Percentiles rank a stretch among this genome's conserved stretches.
phyloP scores from a whole-genome alignment of 1,139 yeast genomes.

The Sugiyamaella xylanicola region DNA sequence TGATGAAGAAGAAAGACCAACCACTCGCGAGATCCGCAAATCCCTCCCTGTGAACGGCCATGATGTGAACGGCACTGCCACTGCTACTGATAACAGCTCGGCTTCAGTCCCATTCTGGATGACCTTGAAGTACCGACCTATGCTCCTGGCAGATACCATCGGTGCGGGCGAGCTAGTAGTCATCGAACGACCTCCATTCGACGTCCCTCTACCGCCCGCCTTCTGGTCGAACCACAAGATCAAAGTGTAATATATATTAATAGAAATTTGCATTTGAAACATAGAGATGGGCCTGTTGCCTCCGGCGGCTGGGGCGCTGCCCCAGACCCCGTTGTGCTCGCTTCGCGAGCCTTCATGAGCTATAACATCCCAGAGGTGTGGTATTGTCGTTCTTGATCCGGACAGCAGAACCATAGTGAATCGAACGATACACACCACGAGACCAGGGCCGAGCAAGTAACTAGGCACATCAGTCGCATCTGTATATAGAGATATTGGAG shows the following conservation, averaged over 20 bases:
- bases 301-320: neutral
- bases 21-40: constrained; percentile 22
- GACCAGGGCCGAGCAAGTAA: too few relatives aligned
- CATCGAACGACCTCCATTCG: constrained; percentile 73
- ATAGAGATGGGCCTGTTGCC: neutral
- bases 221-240: constrained; percentile 69
- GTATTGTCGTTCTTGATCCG: too few relatives aligned
- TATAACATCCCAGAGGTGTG: too few relatives aligned
- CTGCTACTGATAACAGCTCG: constrained; percentile 12
- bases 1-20: constrained; percentile 40
- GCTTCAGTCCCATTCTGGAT: constrained; percentile 62
- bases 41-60: constrained; percentile 29
- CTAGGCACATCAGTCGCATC: too few relatives aligned
- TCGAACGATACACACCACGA: too few relatives aligned
- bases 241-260: constrained; percentile 42
- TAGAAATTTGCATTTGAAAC: neutral
- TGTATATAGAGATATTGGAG: too few relatives aligned
- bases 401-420: too few relatives aligned
- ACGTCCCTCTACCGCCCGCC: constrained; percentile 68
- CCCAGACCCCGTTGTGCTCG: neutral
- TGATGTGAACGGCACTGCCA: constrained; percentile 9
- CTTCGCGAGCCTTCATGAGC: too few relatives aligned
- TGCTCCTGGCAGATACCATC: constrained; percentile 63
- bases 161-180: constrained; percentile 64
- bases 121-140: constrained; percentile 74